These are phyloP conservation scores for Toxicodendron radicans DNA, from an alignment of 345 rosid species.

Conservation along the genomic window DNA sequence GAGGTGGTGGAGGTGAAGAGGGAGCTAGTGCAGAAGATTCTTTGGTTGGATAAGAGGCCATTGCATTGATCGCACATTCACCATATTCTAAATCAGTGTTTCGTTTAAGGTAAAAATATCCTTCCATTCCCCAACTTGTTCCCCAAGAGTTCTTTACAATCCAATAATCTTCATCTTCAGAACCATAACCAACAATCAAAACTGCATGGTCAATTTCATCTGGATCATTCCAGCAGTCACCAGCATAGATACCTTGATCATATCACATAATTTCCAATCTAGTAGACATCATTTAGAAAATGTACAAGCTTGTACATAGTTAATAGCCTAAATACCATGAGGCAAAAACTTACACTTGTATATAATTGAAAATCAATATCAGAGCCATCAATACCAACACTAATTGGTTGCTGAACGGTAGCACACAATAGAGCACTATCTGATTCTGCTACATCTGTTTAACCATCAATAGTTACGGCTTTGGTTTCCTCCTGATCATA, in stretches of 20 bases:
- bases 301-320: neutral
- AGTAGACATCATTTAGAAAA: neutral
- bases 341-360: conserved; percentile 48
- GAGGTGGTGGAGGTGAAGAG: conserved; percentile 33
- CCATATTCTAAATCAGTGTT: conserved; percentile 49
- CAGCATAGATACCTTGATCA: conserved; percentile 57
- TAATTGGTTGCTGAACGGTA: conserved; percentile 61
- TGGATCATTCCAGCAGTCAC: conserved; percentile 59
- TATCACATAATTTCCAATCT: conserved; percentile 8
- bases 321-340: neutral
- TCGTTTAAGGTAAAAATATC: conserved; percentile 54
- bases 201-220: conserved; percentile 75
- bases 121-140: conserved; percentile 65
- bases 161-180: conserved; percentile 79
- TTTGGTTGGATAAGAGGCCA: conserved; percentile 74
- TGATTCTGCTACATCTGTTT: conserved; percentile 54
- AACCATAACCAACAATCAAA: conserved; percentile 70
- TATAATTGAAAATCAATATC: conserved; percentile 75
- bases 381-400: conserved; percentile 79
- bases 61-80: conserved; percentile 61
- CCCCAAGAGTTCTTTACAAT: conserved; percentile 87
- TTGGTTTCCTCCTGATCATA: conserved; percentile 49
- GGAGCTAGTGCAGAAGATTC: conserved; percentile 62
- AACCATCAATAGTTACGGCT: conserved; percentile 62
- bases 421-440: conserved; percentile 72